A percentile compares a stretch with the other conserved stretches of the same genome.
phyloP scores from a whole-genome alignment of 768 basidiomycete species.

The Tephrocybe sp. region DNA sequence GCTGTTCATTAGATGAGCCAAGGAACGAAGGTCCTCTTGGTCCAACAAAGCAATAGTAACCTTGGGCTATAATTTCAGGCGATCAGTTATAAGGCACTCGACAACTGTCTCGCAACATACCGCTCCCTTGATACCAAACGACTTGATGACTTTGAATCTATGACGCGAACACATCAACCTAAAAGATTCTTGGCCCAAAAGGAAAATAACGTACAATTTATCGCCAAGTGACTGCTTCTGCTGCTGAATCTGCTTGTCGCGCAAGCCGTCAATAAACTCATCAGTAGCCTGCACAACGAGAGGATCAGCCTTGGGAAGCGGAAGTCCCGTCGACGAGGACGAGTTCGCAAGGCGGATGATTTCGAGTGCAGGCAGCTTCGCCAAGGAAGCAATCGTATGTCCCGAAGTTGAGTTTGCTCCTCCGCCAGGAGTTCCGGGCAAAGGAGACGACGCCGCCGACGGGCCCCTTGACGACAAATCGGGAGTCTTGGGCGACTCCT shows the following conservation, averaged over 20 bases:
- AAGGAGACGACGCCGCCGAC: slow-evolving; percentile 68
- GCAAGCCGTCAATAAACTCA: slow-evolving; percentile 63
- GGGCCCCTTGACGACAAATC: slow-evolving; percentile 74
- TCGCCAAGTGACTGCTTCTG: slow-evolving; percentile 84
- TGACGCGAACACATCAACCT: not conserved
- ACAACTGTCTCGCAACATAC: slow-evolving; percentile 27
- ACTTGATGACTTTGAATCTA: slow-evolving; percentile 63
- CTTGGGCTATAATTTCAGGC: slow-evolving; percentile 53
- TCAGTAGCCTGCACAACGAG: slow-evolving; percentile 67
- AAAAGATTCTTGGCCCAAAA: slow-evolving; percentile 1
- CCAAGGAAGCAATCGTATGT: slow-evolving; percentile 69
- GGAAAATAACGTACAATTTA: slow-evolving; percentile 49
- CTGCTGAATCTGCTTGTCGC: slow-evolving; percentile 48
- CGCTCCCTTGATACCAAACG: slow-evolving; percentile 78
- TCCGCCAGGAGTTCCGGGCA: slow-evolving; percentile 58
- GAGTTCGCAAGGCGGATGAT: slow-evolving; percentile 65
- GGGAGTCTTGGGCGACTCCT: slow-evolving; percentile 68
- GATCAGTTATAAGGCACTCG: not conserved
- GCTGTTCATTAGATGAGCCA: slow-evolving; percentile 86
- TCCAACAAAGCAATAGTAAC: slow-evolving; percentile 82
- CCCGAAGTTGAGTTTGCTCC: slow-evolving; percentile 18
- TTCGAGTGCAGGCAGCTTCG: slow-evolving; percentile 71
- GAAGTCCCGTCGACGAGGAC: slow-evolving; percentile 47
- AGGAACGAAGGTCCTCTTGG: slow-evolving; percentile 77
- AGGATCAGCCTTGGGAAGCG: slow-evolving; percentile 68